phyloP scores from a whole-genome alignment of 768 basidiomycete genomes.

The Kwoniella pini region DNA sequence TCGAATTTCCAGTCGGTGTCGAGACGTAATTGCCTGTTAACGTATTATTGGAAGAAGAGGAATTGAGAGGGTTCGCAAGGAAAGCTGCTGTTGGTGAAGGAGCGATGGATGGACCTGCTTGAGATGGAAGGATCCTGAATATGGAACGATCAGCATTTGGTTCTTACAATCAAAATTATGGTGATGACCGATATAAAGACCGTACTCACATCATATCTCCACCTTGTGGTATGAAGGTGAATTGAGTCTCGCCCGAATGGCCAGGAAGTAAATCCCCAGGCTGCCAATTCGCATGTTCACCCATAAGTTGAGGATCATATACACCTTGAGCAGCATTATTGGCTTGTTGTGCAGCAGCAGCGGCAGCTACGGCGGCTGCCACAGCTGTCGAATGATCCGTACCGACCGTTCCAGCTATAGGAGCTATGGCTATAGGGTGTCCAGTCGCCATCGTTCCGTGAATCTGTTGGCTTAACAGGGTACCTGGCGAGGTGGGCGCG shows the following conservation, averaged over 20 bases:
- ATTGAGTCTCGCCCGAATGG: slow-evolving; percentile 32
- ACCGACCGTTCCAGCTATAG: slow-evolving; percentile 4
- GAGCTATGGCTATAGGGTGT: slow-evolving; percentile 9
- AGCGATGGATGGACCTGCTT: slow-evolving; percentile 41
- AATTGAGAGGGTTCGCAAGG: slow-evolving; percentile 37
- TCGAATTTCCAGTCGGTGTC: slow-evolving; percentile 11
- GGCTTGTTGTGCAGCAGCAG: background rate
- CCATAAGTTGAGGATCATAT: slow-evolving; percentile 43
- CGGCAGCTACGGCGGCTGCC: slow-evolving; percentile 2
- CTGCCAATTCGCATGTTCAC: slow-evolving; percentile 28
- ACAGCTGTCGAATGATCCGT: background rate
- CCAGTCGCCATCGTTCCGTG: background rate
- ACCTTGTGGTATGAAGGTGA: slow-evolving; percentile 47
- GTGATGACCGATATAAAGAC: too few relatives aligned
- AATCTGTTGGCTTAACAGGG: slow-evolving; percentile 6
- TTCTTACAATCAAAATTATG: too few relatives aligned
- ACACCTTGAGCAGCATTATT: slow-evolving; percentile 2
- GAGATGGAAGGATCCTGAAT: slow-evolving; percentile 43
- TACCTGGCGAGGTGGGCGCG: slow-evolving; percentile 11
- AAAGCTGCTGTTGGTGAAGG: slow-evolving; percentile 30
- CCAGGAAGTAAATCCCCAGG: slow-evolving; percentile 25
- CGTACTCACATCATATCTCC: slow-evolving; percentile 53
- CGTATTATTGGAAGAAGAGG: slow-evolving; percentile 13
- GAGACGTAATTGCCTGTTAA: background rate
- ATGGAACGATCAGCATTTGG: too few relatives aligned